phyloP scores from a whole-genome alignment of 768 basidiomycete species.

The Mycena indigotica region DNA sequence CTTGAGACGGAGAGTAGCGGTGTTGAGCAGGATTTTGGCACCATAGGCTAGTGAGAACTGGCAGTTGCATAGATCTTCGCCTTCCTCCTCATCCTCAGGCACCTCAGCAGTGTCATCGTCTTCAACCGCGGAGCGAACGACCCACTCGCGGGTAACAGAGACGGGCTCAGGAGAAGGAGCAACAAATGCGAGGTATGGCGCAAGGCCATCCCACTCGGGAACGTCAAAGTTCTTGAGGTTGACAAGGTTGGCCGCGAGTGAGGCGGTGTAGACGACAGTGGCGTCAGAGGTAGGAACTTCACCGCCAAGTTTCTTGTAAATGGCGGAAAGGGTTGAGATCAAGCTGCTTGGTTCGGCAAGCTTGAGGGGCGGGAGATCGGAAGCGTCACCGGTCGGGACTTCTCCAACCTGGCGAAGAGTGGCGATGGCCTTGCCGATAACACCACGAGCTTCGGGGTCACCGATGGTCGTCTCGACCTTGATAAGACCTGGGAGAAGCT shows the following conservation, averaged over 20 bases:
- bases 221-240: slow-evolving; percentile 92
- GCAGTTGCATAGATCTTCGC: slow-evolving; percentile 98
- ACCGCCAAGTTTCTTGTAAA: slow-evolving; percentile 85
- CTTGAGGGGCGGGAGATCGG: slow-evolving; percentile 87
- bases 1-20: slow-evolving; percentile 94
- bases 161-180: slow-evolving; percentile 64
- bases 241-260: slow-evolving; percentile 83
- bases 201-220: slow-evolving; percentile 81
- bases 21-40: slow-evolving; percentile 98
- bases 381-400: slow-evolving; percentile 87
- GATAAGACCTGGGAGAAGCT: slow-evolving; percentile 91
- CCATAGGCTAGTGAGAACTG: slow-evolving; percentile 98
- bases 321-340: slow-evolving; percentile 62
- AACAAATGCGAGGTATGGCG: slow-evolving; percentile 74
- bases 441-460: slow-evolving; percentile 96
- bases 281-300: slow-evolving; percentile 59
- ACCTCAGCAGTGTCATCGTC: slow-evolving; percentile 68
- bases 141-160: slow-evolving; percentile 79
- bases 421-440: slow-evolving; percentile 87
- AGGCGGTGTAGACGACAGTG: slow-evolving; percentile 68
- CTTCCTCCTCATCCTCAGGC: slow-evolving; percentile 91
- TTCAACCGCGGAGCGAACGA: slow-evolving; percentile 84
- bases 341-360: slow-evolving; percentile 70
- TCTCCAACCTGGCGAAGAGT: slow-evolving; percentile 96
- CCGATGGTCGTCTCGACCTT: slow-evolving; percentile 94